A percentile compares a stretch with the other conserved stretches of the same genome.
phyloP scores from a whole-genome alignment of 164 flowering plant species.

The Annona squamosa region DNA sequence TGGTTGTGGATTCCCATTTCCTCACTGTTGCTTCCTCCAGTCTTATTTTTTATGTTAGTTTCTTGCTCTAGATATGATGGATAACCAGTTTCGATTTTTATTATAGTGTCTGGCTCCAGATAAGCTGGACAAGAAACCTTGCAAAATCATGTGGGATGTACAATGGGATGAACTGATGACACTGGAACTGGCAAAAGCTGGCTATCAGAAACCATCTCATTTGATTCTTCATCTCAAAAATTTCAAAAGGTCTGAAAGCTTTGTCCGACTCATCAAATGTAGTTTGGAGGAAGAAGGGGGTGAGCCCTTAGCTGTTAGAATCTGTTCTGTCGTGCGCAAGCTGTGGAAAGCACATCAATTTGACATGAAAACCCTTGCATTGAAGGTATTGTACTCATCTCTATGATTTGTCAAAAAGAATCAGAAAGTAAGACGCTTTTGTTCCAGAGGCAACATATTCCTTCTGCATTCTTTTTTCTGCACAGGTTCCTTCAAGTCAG shows the following conservation, averaged over 20 bases:
- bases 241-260: constrained; percentile 66
- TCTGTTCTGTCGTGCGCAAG: constrained; percentile 60
- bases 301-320: constrained; percentile 69
- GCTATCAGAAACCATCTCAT: constrained; percentile 65
- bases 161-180: constrained; percentile 94
- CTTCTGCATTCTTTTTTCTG: constrained; percentile 3
- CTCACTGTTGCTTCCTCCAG: neutral
- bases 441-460: neutral
- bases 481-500: constrained; percentile 87
- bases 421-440: neutral
- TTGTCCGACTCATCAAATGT: constrained; percentile 80
- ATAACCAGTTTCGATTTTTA: neutral
- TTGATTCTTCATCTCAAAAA: constrained; percentile 79
- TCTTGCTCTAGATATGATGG: no score
- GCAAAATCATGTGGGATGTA: constrained; percentile 95
- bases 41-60: no score
- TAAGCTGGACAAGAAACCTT: constrained; percentile 80
- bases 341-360: constrained; percentile 75
- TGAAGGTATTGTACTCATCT: constrained; percentile 44
- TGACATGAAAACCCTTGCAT: constrained; percentile 39
- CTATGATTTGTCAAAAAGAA: neutral
- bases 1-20: neutral
- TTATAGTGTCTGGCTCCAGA: constrained; percentile 56
- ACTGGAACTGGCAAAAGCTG: constrained; percentile 83
- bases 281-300: constrained; percentile 43